A percentile compares a stretch with the other conserved stretches of the same genome.
Conservation (phyloP, 495 filamentous ascomycete species). For the Bathelium albidoporum region DNA sequence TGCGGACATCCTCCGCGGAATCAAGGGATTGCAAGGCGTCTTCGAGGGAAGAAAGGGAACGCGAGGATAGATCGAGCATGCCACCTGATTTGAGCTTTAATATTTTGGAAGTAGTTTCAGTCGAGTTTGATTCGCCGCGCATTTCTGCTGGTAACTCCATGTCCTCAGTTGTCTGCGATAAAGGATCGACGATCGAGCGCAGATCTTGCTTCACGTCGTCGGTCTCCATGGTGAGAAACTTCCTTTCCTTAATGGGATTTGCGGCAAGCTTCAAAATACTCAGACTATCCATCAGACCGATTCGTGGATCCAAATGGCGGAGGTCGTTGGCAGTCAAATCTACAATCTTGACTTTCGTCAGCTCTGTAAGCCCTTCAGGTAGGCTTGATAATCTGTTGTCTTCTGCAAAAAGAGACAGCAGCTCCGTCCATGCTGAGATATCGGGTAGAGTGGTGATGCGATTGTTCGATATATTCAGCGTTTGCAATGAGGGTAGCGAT, state of each 20-base stretch:
- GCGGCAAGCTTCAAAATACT: slow-evolving; percentile 63
- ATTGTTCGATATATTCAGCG: slow-evolving; percentile 65
- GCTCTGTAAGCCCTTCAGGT: slow-evolving; percentile 59
- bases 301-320: slow-evolving; percentile 57
- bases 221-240: slow-evolving; percentile 65
- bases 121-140: not conserved
- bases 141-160: slow-evolving; percentile 8
- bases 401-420: slow-evolving; percentile 63
- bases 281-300: slow-evolving; percentile 72
- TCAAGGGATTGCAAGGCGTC: slow-evolving; percentile 39
- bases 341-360: slow-evolving; percentile 57
- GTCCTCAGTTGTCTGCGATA: not conserved
- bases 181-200: slow-evolving; percentile 54
- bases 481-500: slow-evolving; percentile 60
- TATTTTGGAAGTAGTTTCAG: not conserved
- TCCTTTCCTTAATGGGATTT: slow-evolving; percentile 81
- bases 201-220: slow-evolving; percentile 75
- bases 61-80: slow-evolving; percentile 34
- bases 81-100: slow-evolving; percentile 18
- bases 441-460: slow-evolving; percentile 61
- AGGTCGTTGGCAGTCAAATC: slow-evolving; percentile 82
- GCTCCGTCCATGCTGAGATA: slow-evolving; percentile 57
- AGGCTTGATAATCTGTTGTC: slow-evolving; percentile 68
- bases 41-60: slow-evolving; percentile 40
- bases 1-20: slow-evolving; percentile 37